Evolutionary conservation across 805 yeast species (phyloP).

Genomic region (Yarrowia sp.): DNA sequence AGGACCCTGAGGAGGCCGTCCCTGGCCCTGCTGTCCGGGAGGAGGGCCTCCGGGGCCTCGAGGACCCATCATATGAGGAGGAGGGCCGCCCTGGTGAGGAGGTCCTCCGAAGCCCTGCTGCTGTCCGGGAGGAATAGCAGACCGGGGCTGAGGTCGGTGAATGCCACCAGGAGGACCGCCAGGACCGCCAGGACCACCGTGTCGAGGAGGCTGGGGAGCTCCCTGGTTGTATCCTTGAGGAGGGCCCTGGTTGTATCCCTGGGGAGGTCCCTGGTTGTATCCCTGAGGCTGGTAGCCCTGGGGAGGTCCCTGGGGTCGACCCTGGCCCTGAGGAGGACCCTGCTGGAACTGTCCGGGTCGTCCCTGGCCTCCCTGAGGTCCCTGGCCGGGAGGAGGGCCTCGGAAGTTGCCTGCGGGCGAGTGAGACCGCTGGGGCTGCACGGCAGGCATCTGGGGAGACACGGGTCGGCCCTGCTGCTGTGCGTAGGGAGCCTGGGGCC

Average conservation of each 20-base stretch:
- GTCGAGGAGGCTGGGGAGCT: constrained; percentile 22
- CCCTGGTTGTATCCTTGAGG: constrained; percentile 12
- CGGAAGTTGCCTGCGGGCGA: constrained; percentile 29
- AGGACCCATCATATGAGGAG: constrained; percentile 37
- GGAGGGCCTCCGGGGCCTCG: constrained; percentile 39
- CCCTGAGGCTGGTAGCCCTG: neutral
- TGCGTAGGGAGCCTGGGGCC: constrained; percentile 11
- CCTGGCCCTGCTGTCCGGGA: constrained; percentile 24
- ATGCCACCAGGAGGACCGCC: constrained; percentile 27
- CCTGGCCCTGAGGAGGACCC: constrained; percentile 10
- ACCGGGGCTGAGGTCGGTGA: constrained; percentile 33
- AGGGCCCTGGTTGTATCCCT: constrained; percentile 12
- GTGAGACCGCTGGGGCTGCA: constrained; percentile 33
- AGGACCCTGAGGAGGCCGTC: constrained; percentile 34
- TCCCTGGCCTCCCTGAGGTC: neutral
- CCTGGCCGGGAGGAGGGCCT: constrained; percentile 26
- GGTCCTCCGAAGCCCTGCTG: constrained; percentile 11
- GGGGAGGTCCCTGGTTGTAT: constrained; percentile 9
- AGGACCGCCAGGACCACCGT: constrained; percentile 30
- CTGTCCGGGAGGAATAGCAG: constrained; percentile 35
- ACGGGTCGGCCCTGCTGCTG: constrained; percentile 25
- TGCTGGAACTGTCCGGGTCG: constrained; percentile 10
- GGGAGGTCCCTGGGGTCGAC: constrained; percentile 18
- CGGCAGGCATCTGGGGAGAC: constrained; percentile 31
- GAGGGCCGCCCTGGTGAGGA: constrained; percentile 38